These are phyloP conservation scores for Plasmodium blacklocki DNA, from an alignment of 169 alveolate genomes.

Conservation along the genomic window DNA sequence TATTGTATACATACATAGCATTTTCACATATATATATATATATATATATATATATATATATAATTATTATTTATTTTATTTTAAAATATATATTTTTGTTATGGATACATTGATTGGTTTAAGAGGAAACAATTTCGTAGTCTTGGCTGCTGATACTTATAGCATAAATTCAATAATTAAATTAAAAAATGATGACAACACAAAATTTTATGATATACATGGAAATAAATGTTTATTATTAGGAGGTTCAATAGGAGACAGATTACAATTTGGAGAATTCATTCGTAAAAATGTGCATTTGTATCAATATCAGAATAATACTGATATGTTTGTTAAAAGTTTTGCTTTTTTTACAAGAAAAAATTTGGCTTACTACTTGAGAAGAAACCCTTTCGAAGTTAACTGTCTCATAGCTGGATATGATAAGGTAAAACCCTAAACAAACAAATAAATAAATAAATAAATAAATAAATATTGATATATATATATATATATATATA, in stretches of 20 bases:
- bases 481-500: not conserved
- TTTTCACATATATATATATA: too few species aligned
- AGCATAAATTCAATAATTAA: conserved; percentile 85
- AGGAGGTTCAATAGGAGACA: conserved; percentile 91
- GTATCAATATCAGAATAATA: conserved; percentile 86
- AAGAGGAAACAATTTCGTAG: conserved; percentile 87
- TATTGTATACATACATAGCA: too few species aligned
- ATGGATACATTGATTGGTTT: conserved; percentile 91
- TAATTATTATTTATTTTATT: too few species aligned
- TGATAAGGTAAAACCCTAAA: conserved; percentile 80
- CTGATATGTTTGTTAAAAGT: conserved; percentile 85
- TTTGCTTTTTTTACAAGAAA: conserved; percentile 90
- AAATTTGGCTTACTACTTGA: conserved; percentile 89
- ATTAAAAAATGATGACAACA: conserved; percentile 76
- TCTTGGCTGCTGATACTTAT: conserved; percentile 87
- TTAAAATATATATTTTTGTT: not conserved
- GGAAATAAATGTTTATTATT: conserved; percentile 85
- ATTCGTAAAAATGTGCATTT: conserved; percentile 86
- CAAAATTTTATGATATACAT: conserved; percentile 85
- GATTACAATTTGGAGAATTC: conserved; percentile 89
- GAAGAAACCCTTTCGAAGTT: conserved; percentile 90
- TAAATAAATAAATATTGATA: not conserved
- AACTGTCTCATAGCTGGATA: conserved; percentile 90
- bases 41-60: too few species aligned
- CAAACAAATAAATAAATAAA: not conserved